Base-by-base conservation (phyloP, 495 filamentous ascomycete species). In the Daldinia loculata region DNA sequence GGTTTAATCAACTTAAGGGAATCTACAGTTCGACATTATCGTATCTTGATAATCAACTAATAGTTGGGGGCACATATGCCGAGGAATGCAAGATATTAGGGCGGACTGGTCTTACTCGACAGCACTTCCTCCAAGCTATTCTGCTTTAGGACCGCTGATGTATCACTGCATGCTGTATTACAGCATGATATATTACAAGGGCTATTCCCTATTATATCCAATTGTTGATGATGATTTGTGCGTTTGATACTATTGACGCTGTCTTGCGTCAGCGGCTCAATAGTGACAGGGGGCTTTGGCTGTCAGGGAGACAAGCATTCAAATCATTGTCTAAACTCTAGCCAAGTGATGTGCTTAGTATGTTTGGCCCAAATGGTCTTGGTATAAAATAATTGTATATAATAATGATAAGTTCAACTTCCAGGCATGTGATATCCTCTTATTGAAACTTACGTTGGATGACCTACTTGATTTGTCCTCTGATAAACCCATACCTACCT, bases 221-320 rank as follows among this genome's bases (percentile, higher is more conserved):
- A 51, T 51, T 29, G 6, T 6, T 53, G 5, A 30, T 15, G 27
- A 15, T 53, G 24, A 53, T 53, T 30, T 15, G 24, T 53, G 15
- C 27, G 15, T 53, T 53, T 15, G 26, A 3, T 30, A 7, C 12
- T 11, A 53, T 53, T 30, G 24, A 30, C 27, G 12, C 12, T 7
- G 24, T 24, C 26, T 53, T 53, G 50, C 50, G 50, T 53, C 27
- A 53, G 50, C 26, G 50, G 50, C 50, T 53, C 26, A 53, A 30
- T 17, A n/a, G 6, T 17, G 14, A 30, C 50, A 53, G 6, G 27
- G 27, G 50, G 15, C 50, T 7, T 30, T 12, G 7, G 5, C 26
- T 7, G 14, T 30, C 3, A 22, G 43, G 43, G 43, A 11, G 43
- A 48, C 43, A 22, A 12, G 17, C 19, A 22, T 8, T 48, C 19